Evolutionary conservation across 2,329 filamentous ascomycete genomes (phyloP).

Genomic region (Epichloe bromicola): DNA sequence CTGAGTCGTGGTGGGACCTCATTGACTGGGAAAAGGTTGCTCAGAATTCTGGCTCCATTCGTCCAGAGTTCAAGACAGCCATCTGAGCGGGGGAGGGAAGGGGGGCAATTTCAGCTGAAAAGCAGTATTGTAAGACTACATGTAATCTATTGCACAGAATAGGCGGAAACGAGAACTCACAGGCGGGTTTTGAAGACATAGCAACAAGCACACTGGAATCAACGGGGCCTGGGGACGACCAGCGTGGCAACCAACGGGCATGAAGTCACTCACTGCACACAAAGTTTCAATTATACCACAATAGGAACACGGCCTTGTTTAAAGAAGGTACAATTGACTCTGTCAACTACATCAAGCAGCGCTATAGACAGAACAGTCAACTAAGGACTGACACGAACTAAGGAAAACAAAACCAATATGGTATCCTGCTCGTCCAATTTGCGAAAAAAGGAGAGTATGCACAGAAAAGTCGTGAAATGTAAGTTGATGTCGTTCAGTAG

Average conservation of each 20-base stretch:
- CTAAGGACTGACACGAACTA: background rate
- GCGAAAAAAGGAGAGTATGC: constrained; percentile 3
- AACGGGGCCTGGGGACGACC: too few species aligned
- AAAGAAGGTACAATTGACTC: background rate
- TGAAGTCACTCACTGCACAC: background rate
- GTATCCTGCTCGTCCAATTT: constrained; percentile 13
- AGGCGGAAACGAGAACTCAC: background rate
- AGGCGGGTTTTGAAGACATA: background rate
- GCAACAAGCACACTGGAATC: background rate
- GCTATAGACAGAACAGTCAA: background rate
- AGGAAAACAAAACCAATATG: constrained; percentile 7
- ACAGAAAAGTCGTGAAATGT: constrained; percentile 7
- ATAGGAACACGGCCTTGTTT: background rate
- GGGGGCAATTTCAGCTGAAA: background rate
- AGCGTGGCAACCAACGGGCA: too few species aligned
- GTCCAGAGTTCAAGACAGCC: constrained; percentile 21
- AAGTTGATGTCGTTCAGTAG: background rate
- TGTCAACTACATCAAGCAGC: background rate
- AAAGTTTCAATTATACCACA: background rate
- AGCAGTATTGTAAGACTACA: constrained; percentile 3
- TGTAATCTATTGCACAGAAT: background rate
- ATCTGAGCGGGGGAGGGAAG: background rate
- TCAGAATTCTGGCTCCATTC: constrained; percentile 20
- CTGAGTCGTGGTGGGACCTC: constrained; percentile 73
- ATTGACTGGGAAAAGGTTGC: constrained; percentile 76